Evolutionary conservation across 2,329 filamentous ascomycete species (phyloP).

Genomic region (Cryphonectria japonica): DNA sequence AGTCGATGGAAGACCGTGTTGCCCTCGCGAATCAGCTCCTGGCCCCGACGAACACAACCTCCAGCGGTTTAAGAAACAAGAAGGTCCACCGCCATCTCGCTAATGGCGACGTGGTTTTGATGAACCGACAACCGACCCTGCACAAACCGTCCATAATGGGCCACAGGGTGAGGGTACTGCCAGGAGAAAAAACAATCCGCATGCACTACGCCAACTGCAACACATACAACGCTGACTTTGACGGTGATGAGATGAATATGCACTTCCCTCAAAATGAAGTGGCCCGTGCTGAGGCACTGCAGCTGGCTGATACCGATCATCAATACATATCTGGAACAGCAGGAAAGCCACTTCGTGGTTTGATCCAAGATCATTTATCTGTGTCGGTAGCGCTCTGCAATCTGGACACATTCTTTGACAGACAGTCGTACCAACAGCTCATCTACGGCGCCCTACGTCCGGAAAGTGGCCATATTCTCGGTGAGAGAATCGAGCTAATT

Average conservation of each 20-base stretch:
- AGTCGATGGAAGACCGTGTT: constrained; percentile 84
- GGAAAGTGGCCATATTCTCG: constrained; percentile 85
- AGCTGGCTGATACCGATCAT: constrained; percentile 94
- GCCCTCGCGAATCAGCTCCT: constrained; percentile 92
- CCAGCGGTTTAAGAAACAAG: constrained; percentile 82
- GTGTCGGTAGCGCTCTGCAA: constrained; percentile 91
- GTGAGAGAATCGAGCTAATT: constrained; percentile 79
- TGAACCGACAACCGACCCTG: constrained; percentile 97
- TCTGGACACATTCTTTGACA: constrained; percentile 87
- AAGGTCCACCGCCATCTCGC: constrained; percentile 96
- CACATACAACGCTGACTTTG: constrained; percentile 99
- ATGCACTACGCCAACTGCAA: constrained; percentile 99
- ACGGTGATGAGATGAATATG: constrained; percentile 99
- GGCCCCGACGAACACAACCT: constrained; percentile 75
- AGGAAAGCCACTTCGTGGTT: constrained; percentile 88
- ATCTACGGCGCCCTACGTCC: constrained; percentile 88
- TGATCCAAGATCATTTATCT: constrained; percentile 98
- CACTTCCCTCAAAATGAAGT: constrained; percentile 98
- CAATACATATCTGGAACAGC: constrained; percentile 95
- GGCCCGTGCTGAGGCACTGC: constrained; percentile 87
- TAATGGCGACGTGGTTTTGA: constrained; percentile 94
- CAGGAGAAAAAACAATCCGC: constrained; percentile 94
- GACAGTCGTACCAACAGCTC: constrained; percentile 90
- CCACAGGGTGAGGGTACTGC: constrained; percentile 87
- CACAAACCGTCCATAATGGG: constrained; percentile 99